Conservation (phyloP, 345 rosid genomes). For the Heritiera fomes region DNA sequence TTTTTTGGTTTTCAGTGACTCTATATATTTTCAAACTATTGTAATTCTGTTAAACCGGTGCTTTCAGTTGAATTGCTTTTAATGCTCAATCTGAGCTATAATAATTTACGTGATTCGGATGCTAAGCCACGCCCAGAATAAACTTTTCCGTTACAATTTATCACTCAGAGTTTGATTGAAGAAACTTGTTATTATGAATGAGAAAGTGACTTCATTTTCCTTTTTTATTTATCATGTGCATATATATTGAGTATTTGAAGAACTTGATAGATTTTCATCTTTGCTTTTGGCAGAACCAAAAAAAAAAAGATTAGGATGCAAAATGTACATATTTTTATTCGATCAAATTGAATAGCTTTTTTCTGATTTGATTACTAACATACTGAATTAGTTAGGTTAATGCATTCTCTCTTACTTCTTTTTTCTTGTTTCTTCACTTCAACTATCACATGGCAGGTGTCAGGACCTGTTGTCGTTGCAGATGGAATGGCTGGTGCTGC, state of each 20-base stretch:
- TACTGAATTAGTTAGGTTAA: background rate
- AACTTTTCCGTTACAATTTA: background rate
- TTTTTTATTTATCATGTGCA: background rate
- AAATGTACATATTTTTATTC: background rate
- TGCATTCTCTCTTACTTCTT: background rate
- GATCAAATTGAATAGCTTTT: background rate
- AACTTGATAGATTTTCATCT: background rate
- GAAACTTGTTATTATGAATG: background rate
- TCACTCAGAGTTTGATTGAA: background rate
- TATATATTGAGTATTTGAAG: background rate
- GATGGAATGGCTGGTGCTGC: conserved; percentile 99
- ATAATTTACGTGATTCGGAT: background rate
- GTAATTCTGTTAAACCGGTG: background rate
- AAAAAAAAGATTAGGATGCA: background rate
- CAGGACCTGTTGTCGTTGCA: conserved; percentile 98
- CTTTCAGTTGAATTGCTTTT: background rate
- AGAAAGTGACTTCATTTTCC: background rate
- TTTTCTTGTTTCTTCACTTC: conserved; percentile 3
- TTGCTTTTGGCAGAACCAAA: background rate
- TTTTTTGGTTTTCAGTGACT: background rate
- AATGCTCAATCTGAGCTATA: background rate
- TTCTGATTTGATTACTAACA: background rate
- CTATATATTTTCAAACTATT: background rate
- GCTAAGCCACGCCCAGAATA: background rate
- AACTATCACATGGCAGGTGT: conserved; percentile 57